These are phyloP conservation scores for Triadica sebifera DNA, from an alignment of 345 rosid genomes.

Conservation along the genomic window DNA sequence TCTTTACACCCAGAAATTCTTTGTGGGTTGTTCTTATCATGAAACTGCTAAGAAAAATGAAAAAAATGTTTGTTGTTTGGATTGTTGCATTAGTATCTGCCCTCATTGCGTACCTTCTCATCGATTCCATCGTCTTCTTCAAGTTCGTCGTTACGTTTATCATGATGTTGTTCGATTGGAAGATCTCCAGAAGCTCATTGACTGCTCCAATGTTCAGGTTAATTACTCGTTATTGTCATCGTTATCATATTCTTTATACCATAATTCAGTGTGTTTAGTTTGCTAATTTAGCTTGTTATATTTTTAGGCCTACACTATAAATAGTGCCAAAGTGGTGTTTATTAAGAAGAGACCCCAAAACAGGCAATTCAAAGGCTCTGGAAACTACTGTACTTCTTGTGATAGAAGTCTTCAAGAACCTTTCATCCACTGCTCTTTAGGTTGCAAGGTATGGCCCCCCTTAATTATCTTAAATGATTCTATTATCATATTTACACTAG, in stretches of 20 bases:
- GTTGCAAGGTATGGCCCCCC: conserved; percentile 66
- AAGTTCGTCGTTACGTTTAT: conserved; percentile 90
- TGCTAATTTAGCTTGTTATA: neutral
- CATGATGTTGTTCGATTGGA: conserved; percentile 95
- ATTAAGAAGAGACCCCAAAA: conserved; percentile 96
- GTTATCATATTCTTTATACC: neutral
- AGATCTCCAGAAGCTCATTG: conserved; percentile 84
- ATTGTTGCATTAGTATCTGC: conserved; percentile 86
- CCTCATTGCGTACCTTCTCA: conserved; percentile 91
- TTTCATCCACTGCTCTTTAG: conserved; percentile 83
- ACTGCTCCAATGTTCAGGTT: conserved; percentile 87
- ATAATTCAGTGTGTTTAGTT: conserved; percentile 3
- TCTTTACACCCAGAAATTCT: conserved; percentile 75
- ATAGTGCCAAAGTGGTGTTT: conserved; percentile 91
- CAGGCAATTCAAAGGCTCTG: conserved; percentile 90
- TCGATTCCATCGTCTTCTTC: conserved; percentile 86
- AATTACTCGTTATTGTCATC: neutral
- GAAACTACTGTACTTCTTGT: conserved; percentile 87
- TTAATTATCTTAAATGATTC: neutral
- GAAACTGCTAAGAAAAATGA: conserved; percentile 88
- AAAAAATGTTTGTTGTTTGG: conserved; percentile 84
- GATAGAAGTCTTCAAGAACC: conserved; percentile 97
- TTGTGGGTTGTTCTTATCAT: conserved; percentile 68
- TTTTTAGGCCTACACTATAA: conserved; percentile 79
- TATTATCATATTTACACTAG: neutral